Evolutionary conservation across 2,329 filamentous ascomycete species (phyloP).

Genomic region (Colletotrichum sp.): DNA sequence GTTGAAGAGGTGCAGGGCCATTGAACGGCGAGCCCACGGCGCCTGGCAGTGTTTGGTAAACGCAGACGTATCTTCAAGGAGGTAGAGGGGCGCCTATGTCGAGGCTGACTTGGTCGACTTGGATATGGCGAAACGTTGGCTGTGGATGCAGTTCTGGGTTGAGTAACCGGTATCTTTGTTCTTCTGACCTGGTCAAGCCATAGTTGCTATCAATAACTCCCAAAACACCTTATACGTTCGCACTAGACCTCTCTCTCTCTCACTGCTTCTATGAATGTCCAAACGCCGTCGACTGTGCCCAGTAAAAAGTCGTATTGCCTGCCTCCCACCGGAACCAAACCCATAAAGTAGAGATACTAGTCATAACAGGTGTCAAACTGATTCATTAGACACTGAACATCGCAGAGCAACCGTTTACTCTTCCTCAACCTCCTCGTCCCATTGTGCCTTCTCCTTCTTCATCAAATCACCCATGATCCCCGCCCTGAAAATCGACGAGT

Average conservation of each 20-base stretch:
- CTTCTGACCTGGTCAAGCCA: not conserved
- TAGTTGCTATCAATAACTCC: not conserved
- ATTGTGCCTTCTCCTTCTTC: conserved; percentile 78
- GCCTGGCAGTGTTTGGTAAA: not conserved
- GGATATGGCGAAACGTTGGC: not conserved
- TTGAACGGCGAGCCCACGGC: not conserved
- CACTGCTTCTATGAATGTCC: not conserved
- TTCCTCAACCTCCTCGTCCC: conserved; percentile 81
- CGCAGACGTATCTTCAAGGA: not conserved
- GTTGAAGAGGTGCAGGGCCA: no score
- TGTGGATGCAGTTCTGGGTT: not conserved
- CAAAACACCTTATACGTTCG: not conserved
- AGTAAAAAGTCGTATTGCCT: not conserved
- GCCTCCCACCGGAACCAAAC: not conserved
- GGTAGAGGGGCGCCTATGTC: not conserved
- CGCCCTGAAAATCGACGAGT: conserved; percentile 75
- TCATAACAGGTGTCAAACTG: not conserved
- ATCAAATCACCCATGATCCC: conserved; percentile 75
- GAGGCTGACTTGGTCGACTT: not conserved
- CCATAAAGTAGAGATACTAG: not conserved
- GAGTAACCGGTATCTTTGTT: not conserved
- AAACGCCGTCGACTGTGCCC: conserved; percentile 9
- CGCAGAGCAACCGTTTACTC: conserved; percentile 39
- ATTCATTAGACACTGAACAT: not conserved
- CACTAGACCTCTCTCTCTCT: not conserved